These are phyloP conservation scores for Dothideomycetes sp. DNA, from an alignment of 2,329 filamentous ascomycete species.

Conservation along the genomic window DNA sequence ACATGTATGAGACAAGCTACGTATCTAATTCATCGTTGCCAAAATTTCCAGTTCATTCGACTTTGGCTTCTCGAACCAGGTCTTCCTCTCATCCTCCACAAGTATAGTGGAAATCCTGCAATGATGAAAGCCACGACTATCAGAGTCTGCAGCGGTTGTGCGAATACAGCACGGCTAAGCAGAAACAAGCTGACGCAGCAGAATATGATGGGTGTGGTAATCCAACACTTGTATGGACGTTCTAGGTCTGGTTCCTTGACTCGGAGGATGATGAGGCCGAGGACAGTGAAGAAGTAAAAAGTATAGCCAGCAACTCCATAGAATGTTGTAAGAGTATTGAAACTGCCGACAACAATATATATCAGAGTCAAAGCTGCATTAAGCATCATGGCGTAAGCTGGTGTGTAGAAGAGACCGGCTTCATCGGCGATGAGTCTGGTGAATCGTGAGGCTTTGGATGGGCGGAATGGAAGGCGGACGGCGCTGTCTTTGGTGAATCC, in stretches of 20 bases:
- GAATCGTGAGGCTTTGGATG: conserved; percentile 43
- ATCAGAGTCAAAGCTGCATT: conserved; percentile 64
- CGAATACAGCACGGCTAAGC: conserved; percentile 78
- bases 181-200: conserved; percentile 95
- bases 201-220: conserved; percentile 92
- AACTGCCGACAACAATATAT: conserved; percentile 83
- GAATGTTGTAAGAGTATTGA: conserved; percentile 85
- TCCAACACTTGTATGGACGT: conserved; percentile 91
- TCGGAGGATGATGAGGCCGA: conserved; percentile 83
- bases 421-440: conserved; percentile 64
- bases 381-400: conserved; percentile 81
- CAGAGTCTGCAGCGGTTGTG: conserved; percentile 80
- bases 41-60: conserved; percentile 30
- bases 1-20: too few relatives aligned
- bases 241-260: conserved; percentile 82
- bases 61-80: conserved; percentile 24
- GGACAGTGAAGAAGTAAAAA: conserved; percentile 92
- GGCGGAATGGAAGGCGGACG: conserved; percentile 32
- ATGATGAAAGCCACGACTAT: conserved; percentile 79
- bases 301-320: conserved; percentile 96
- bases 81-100: conserved; percentile 67
- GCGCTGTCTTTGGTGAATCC: conserved; percentile 49
- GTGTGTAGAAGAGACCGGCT: conserved; percentile 79
- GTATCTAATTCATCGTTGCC: conserved; percentile 30
- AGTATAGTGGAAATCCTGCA: conserved; percentile 79